A percentile compares a stretch with the other conserved stretches of the same genome.
These are phyloP conservation scores for Hansenula sp. DNA, from an alignment of 1,139 yeast species.

Conservation along the genomic window DNA sequence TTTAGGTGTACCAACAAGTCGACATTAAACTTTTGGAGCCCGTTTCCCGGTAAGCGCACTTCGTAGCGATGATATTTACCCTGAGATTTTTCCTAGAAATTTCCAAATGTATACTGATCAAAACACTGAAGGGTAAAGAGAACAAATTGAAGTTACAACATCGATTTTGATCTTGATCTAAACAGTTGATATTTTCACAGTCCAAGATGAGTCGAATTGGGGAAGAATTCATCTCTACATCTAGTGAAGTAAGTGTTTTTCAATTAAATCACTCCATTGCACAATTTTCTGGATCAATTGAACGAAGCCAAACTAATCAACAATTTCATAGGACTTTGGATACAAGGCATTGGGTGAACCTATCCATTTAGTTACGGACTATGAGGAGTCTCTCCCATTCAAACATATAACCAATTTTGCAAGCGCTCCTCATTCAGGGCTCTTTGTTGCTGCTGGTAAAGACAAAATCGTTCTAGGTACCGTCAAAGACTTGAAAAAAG, in stretches of 20 bases:
- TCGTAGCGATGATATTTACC: too few species aligned
- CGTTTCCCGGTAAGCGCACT: too few species aligned
- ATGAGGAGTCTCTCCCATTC: slow-evolving; percentile 27
- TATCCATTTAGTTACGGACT: slow-evolving; percentile 27
- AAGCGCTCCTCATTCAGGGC: slow-evolving; percentile 19
- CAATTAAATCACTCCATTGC: neutral
- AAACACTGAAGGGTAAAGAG: neutral
- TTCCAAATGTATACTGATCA: neutral
- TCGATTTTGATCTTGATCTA: too few species aligned
- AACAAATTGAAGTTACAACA: neutral
- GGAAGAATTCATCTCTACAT: slow-evolving; percentile 15
- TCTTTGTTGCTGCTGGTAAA: slow-evolving; percentile 29
- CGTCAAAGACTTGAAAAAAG: slow-evolving; percentile 24
- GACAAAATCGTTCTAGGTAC: slow-evolving; percentile 26
- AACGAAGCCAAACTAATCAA: slow-evolving; percentile 13
- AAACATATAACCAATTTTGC: slow-evolving; percentile 18
- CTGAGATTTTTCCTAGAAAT: neutral
- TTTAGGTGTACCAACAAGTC: too few species aligned
- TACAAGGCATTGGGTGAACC: slow-evolving; percentile 31
- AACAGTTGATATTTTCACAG: too few species aligned
- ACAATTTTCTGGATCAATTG: neutral
- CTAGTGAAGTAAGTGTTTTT: slow-evolving; percentile 18
- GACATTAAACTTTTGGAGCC: too few species aligned
- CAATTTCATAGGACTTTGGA: slow-evolving; percentile 31
- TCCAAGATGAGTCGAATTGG: slow-evolving; percentile 11